Evolutionary conservation across 1,284 basidiomycete genomes (phyloP).

Genomic region (Lentinula novae-zelandiae): DNA sequence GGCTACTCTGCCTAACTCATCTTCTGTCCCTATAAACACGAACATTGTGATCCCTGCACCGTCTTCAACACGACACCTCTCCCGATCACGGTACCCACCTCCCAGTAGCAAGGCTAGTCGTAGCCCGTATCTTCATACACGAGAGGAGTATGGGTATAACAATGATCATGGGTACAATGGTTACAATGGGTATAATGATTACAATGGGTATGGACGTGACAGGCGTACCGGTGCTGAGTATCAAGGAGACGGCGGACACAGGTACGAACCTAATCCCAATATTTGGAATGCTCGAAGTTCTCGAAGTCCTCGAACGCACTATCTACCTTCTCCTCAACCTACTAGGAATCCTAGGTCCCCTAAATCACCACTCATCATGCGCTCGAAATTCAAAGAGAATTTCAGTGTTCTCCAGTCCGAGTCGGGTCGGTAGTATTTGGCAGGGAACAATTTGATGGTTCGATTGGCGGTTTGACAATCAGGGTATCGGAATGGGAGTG

Average conservation of each 20-base stretch:
- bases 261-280: neutral
- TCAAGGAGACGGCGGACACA: neutral
- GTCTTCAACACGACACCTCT: neutral
- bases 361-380: constrained; percentile 1
- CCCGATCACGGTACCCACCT: neutral
- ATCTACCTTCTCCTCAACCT: neutral
- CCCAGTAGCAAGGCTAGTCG: neutral
- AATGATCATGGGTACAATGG: neutral
- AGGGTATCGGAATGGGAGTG: too few species aligned
- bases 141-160: neutral
- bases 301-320: neutral
- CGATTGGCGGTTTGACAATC: too few species aligned
- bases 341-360: neutral
- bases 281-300: neutral
- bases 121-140: neutral
- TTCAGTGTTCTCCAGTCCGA: constrained; percentile 1
- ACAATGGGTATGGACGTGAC: neutral
- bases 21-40: neutral
- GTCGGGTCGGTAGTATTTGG: neutral
- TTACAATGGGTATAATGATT: neutral
- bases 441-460: neutral
- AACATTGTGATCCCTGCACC: neutral
- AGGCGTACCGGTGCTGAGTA: too few species aligned
- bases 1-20: neutral
- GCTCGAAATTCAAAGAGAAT: constrained; percentile 8